A percentile compares a stretch with the other conserved stretches of the same genome.
Conservation (phyloP, 164 flowering plant genomes). For the Umbilicus rupestris region DNA sequence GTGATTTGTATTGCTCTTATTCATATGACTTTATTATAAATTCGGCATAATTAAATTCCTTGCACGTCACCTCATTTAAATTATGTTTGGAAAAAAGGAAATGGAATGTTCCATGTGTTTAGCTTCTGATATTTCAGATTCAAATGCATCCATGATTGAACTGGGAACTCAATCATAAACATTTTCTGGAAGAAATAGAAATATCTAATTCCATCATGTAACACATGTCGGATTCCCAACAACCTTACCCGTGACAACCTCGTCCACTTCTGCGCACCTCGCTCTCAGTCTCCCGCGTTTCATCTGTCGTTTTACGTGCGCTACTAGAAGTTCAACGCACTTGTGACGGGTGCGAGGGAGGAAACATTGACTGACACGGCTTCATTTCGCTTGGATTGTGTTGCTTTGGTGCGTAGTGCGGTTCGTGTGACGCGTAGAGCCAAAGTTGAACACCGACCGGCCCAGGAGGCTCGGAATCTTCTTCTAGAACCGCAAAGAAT, state of each 20-base stretch:
- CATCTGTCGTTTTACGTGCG: neutral
- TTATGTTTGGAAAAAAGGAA: neutral
- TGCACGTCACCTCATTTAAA: no score
- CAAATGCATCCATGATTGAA: neutral
- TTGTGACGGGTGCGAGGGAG: neutral
- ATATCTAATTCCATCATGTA: neutral
- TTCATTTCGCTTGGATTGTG: neutral
- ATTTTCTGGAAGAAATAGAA: neutral
- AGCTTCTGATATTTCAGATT: neutral
- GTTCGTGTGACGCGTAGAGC: neutral
- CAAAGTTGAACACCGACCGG: neutral
- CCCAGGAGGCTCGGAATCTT: no score
- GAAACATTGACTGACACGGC: neutral
- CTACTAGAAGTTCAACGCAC: neutral
- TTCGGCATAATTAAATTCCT: no score
- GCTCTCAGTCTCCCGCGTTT: no score
- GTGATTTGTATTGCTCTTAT: no score
- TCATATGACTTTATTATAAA: no score
- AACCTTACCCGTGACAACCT: neutral
- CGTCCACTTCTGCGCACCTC: neutral
- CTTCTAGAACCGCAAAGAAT: no score
- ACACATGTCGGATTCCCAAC: constrained; percentile 5
- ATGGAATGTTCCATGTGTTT: neutral
- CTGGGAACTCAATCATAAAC: neutral
- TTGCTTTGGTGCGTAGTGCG: neutral